Percentiles rank a stretch among this genome's conserved stretches.
Evolutionary conservation across 192 early-diverging fungal genomes (phyloP).

Genomic region (Mortierella alpina): DNA sequence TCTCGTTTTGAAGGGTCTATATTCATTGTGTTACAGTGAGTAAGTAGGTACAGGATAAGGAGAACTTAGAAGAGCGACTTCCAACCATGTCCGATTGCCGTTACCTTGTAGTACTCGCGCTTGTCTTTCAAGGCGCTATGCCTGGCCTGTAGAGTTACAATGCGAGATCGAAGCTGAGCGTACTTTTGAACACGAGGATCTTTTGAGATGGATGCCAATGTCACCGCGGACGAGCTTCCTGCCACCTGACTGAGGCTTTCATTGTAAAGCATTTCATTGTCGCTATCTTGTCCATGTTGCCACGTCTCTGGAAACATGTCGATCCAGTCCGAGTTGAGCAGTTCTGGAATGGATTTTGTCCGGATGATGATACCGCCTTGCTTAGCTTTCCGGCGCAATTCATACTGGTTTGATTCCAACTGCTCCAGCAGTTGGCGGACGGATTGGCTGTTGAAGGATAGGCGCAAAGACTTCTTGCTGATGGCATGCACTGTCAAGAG

Average conservation of each 20-base stretch:
- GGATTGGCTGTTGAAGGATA: slow-evolving; percentile 38
- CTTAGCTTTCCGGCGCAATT: slow-evolving; percentile 28
- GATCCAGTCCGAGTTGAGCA: slow-evolving; percentile 42
- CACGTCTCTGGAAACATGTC: slow-evolving; percentile 45
- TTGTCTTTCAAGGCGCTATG: slow-evolving; percentile 31
- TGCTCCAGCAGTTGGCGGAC: slow-evolving; percentile 42
- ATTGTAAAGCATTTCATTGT: background rate
- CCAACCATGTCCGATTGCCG: background rate
- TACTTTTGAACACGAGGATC: slow-evolving; percentile 28
- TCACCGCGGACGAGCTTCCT: background rate
- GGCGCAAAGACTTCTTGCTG: slow-evolving; percentile 26
- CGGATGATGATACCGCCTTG: slow-evolving; percentile 45
- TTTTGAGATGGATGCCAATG: background rate
- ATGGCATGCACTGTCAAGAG: slow-evolving; percentile 13
- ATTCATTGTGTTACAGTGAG: background rate
- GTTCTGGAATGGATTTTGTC: slow-evolving; percentile 28
- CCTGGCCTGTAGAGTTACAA: slow-evolving; percentile 25
- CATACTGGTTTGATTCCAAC: slow-evolving; percentile 38
- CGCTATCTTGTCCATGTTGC: slow-evolving; percentile 22
- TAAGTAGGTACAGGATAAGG: background rate
- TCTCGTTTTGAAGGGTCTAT: slow-evolving; percentile 28
- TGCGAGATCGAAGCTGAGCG: slow-evolving; percentile 25
- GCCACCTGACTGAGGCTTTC: background rate
- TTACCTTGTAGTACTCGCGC: slow-evolving; percentile 47
- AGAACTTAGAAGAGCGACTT: background rate